phyloP scores from a whole-genome alignment of 2,329 filamentous ascomycete species.

The Parastagonospora nodorum region DNA sequence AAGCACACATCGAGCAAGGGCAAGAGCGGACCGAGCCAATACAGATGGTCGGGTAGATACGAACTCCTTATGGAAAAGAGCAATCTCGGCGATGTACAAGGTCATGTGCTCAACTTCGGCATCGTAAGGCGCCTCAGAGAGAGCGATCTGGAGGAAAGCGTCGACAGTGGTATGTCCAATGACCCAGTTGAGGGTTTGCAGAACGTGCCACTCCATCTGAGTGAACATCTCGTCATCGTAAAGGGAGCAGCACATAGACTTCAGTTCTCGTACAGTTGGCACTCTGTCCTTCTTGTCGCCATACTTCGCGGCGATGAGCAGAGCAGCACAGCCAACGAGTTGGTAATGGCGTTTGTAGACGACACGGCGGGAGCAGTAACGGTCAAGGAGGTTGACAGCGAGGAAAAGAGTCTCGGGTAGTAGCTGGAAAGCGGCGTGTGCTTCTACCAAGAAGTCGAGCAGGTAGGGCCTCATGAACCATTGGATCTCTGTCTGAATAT shows the following conservation, averaged over 20 bases:
- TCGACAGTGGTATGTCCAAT: slow-evolving; percentile 96
- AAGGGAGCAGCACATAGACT: slow-evolving; percentile 98
- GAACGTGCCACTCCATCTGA: slow-evolving; percentile 99
- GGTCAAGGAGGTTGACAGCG: slow-evolving; percentile 92
- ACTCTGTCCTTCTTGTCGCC: slow-evolving; percentile 98
- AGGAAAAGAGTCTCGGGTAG: slow-evolving; percentile 95
- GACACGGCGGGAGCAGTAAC: slow-evolving; percentile 96
- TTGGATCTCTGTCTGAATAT: slow-evolving; percentile 98
- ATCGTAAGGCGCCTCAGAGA: slow-evolving; percentile 76
- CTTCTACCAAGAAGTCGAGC: slow-evolving; percentile 97
- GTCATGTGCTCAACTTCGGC: slow-evolving; percentile 93
- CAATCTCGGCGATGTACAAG: slow-evolving; percentile 91
- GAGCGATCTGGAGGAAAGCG: slow-evolving; percentile 86
- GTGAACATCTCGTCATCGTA: slow-evolving; percentile 99
- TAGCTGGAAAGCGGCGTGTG: slow-evolving; percentile 90
- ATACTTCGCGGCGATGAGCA: slow-evolving; percentile 97
- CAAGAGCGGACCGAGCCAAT: slow-evolving; percentile 85
- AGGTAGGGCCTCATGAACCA: slow-evolving; percentile 99
- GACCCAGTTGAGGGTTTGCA: slow-evolving; percentile 95
- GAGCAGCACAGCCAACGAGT: slow-evolving; percentile 91
- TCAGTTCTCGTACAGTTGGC: slow-evolving; percentile 94
- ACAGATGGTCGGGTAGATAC: slow-evolving; percentile 90
- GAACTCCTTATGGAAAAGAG: slow-evolving; percentile 95
- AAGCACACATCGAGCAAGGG: slow-evolving; percentile 84
- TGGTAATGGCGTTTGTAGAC: slow-evolving; percentile 99